Evolutionary conservation across 2,329 filamentous ascomycete genomes (phyloP).

Genomic region (Diaporthe citri): DNA sequence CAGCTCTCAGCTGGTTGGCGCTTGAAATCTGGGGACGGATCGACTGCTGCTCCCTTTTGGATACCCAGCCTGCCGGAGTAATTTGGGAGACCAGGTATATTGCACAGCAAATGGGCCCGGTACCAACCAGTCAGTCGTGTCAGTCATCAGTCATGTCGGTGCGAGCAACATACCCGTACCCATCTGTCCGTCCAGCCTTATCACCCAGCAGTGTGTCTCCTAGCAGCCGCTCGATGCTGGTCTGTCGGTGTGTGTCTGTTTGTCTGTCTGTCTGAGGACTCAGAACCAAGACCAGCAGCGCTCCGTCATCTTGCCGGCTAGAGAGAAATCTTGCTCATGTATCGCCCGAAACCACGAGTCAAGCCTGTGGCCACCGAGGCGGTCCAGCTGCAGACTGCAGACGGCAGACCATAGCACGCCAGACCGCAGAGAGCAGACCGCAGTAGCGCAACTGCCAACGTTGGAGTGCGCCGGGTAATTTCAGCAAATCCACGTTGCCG

Average conservation of each 20-base stretch:
- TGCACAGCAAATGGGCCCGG: background rate
- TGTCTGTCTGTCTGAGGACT: background rate
- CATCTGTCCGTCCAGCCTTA: constrained; percentile 1
- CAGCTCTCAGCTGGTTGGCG: constrained; percentile 17
- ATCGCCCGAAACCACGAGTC: constrained; percentile 7
- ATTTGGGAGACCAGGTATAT: background rate
- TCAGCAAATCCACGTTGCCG: constrained; percentile 35
- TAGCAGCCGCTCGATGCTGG: background rate
- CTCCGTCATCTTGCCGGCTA: background rate
- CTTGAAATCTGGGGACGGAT: constrained; percentile 31
- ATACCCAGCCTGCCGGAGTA: constrained; percentile 19
- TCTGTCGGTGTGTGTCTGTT: background rate
- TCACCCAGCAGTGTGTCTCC: background rate
- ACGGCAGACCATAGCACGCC: constrained; percentile 1
- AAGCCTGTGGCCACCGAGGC: constrained; percentile 14
- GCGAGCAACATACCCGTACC: background rate
- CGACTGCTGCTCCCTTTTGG: constrained; percentile 20
- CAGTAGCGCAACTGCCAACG: constrained; percentile 32
- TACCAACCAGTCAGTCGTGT: background rate
- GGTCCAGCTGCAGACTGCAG: constrained; percentile 34
- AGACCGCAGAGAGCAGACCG: background rate
- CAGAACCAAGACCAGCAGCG: background rate
- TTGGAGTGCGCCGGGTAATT: constrained; percentile 28
- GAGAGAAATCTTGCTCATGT: constrained; percentile 8
- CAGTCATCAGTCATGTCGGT: constrained; percentile 1